Evolutionary conservation across 345 rosid genomes (phyloP), one percentile per base, ranked within the genome.

Genomic region (Bretschneidera sinensis): DNA sequence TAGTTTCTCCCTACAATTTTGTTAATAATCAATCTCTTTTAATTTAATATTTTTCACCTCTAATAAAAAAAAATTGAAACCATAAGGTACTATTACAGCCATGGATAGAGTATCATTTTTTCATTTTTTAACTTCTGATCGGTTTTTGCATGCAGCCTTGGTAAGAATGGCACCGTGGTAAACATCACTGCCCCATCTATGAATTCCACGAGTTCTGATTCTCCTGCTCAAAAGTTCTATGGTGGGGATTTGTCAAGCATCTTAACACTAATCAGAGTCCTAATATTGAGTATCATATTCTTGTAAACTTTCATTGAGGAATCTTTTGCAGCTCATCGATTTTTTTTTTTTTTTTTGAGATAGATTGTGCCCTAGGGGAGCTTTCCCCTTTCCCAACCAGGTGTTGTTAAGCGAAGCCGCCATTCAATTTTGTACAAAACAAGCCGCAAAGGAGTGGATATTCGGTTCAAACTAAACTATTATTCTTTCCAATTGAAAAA

Each of bases 181-280:
- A 90, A 90, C 57, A 51, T 80, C 64, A 87, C 95, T 1, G 83
- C 87, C 0, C 97, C 97, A 1, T 87, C 90, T 0, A 69, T 81
- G 60, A 87, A 87, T 56, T 77, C 88, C 0, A 77, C 92, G 0
- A 68, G 63, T 64, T 81, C 85, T 0, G 85, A 63, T 49, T 63
- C 81, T 24, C 19, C 55, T 55, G 51, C 47, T 33, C 22, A 61
- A 54, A 48, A 51, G 49, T 55, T 48, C 43, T 62, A 60, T 39
- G 50, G 71, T 43, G 22, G 81, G 15, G 49, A 65, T 21, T 17
- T 66, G 21, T 64, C 33, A 63, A 70, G 73, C 68, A 57, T 81
- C 28, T 51, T 69, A 39, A 68, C 79, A 34, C 63, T 69, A 64
- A 51, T 79, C 21, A 61, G 67, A 67, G 60, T 64, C 4, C 18